Conservation (phyloP, 2,329 filamentous ascomycete genomes). For the Aureobasidium pullulans region DNA sequence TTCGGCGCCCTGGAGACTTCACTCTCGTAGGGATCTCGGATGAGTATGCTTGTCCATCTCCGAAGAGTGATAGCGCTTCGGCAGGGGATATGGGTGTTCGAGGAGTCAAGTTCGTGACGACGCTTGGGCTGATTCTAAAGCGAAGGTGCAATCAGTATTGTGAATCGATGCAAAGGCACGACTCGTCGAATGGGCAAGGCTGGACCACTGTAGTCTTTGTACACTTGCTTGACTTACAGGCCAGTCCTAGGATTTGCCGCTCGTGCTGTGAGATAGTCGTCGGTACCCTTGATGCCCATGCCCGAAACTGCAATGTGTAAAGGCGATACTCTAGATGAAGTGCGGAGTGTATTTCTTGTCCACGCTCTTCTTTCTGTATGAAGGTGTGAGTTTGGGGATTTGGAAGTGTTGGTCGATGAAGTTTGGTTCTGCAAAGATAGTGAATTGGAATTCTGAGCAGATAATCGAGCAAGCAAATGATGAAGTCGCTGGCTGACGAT, state of each 20-base stretch:
- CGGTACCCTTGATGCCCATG: constrained; percentile 28
- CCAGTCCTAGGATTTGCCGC: constrained; percentile 29
- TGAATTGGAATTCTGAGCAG: not conserved
- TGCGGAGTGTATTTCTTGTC: not conserved
- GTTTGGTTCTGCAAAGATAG: not conserved
- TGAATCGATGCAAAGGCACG: no score
- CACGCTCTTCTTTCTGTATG: not conserved
- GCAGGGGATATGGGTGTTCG: constrained; percentile 24
- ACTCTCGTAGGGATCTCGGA: not conserved
- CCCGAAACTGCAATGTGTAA: not conserved
- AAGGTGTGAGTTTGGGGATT: not conserved
- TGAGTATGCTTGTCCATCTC: constrained; percentile 8
- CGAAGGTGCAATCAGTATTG: no score
- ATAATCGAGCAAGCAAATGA: constrained; percentile 3
- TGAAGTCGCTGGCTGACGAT: constrained; percentile 2
- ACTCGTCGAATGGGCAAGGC: no score
- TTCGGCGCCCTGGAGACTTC: not conserved
- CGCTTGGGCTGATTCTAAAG: constrained; percentile 24
- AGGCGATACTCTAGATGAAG: not conserved
- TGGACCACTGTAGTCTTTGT: no score
- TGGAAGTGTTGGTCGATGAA: not conserved
- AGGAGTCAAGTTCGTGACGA: constrained; percentile 18
- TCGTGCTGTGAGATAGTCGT: constrained; percentile 30
- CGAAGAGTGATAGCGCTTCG: constrained; percentile 23
- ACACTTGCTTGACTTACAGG: constrained; percentile 1